Base-by-base conservation (phyloP, 805 yeast species). In the Suhomyces xylopsoci region DNA sequence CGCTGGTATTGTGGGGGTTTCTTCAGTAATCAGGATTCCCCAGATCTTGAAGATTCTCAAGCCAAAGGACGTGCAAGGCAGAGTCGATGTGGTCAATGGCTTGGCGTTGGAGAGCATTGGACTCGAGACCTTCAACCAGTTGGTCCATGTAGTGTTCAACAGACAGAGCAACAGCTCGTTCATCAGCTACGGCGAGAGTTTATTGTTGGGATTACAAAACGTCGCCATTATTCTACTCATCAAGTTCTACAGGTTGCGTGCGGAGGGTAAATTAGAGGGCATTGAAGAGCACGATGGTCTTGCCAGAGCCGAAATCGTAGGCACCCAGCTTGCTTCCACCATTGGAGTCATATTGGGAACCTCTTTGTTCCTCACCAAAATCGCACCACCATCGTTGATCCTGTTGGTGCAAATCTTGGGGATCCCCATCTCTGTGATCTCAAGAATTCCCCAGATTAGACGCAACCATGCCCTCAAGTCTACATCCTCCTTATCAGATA, bases 361-460 rank as follows among this genome's bases (percentile, higher is more conserved):
- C 5, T 45, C 66, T 15, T 46, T 73, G 10, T 62, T 72, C 36
- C 58, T 73, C 46, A 60, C 66, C 34, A 67, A 71, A 51, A 26
- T 71, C 3, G 71, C 70, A 2, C 76, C 78, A 5, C 48, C 59
- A 3, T 40, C 54, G 3, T 54, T 67, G 47, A 56, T 74, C 24
- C 59, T 61, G 48, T 58, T 63, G 1, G 64, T 75, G 51, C 74
- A 75, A 58, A 63, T 73, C 14, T 58, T 68, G 51, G 70, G 62
- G 45, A 74, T 75, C 48, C 80, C 80, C 6, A 53, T 75, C 12
- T 63, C 70, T 7, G 64, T 74, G 9, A 58, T 65, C 9, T 67
- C 78, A 14, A 75, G 72, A 55, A 50, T 74, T 26, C 78, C 78
- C 7, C 80, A 75, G 52, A 74, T 75, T 51, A 60, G 55, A 44